Conservation (phyloP, 257 asterid genomes). For the Catharanthus roseus region DNA sequence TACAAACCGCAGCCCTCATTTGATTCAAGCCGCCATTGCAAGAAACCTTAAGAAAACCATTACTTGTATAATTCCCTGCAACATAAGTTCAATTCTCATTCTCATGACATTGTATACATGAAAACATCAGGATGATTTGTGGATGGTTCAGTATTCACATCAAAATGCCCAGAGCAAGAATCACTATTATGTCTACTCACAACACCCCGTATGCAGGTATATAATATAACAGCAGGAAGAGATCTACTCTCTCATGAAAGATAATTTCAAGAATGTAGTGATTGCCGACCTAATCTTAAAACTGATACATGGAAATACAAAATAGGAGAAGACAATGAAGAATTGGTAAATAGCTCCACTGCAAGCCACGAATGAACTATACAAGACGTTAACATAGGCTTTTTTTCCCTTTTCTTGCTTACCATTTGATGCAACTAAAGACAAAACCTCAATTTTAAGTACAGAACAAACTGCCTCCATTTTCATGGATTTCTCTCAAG, state of each 20-base stretch:
- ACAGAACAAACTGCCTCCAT: background rate
- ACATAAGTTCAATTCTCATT: conserved; percentile 5
- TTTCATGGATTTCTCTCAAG: background rate
- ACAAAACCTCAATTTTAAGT: background rate
- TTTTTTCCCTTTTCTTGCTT: background rate
- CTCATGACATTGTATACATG: background rate
- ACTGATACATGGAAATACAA: background rate
- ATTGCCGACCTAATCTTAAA: no score
- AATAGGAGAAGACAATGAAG: background rate
- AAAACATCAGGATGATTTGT: background rate
- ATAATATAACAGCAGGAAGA: background rate
- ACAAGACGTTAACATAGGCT: background rate
- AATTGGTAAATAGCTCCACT: background rate
- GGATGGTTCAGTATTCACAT: background rate
- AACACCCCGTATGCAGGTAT: background rate
- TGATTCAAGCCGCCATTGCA: conserved; percentile 98
- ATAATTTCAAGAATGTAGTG: background rate
- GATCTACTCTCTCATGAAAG: background rate
- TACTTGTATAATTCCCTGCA: conserved; percentile 77
- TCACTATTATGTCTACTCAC: background rate
- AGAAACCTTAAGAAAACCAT: conserved; percentile 77
- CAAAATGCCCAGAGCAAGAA: background rate
- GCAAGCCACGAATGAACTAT: background rate
- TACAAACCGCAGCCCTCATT: conserved; percentile 91
- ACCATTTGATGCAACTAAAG: background rate